These are phyloP conservation scores for Collybiopsis confluens DNA, from an alignment of 768 basidiomycete species.

Conservation along the genomic window DNA sequence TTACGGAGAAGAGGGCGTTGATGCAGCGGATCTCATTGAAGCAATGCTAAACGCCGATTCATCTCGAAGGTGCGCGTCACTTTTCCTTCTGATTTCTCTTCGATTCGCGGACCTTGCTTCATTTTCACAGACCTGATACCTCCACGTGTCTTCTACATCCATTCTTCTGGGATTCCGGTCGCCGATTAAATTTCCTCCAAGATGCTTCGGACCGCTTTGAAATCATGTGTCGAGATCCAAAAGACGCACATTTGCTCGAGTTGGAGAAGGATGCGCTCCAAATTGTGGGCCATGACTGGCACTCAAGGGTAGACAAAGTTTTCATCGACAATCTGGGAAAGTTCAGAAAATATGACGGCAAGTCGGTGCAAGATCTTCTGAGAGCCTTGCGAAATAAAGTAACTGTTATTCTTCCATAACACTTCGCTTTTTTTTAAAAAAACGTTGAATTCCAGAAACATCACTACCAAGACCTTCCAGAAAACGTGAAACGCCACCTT, in stretches of 20 bases:
- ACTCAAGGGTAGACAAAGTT: conserved; percentile 74
- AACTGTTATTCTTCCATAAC: background rate
- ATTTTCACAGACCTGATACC: conserved; percentile 70
- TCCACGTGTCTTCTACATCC: conserved; percentile 86
- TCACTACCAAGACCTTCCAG: conserved; percentile 78
- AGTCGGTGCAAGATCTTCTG: conserved; percentile 85
- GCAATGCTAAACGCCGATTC: conserved; percentile 80
- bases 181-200: conserved; percentile 89
- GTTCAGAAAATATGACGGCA: conserved; percentile 94
- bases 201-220: conserved; percentile 98
- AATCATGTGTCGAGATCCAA: conserved; percentile 93
- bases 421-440: too few species aligned
- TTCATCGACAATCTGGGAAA: conserved; percentile 96
- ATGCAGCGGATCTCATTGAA: conserved; percentile 77
- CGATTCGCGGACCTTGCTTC: conserved; percentile 1
- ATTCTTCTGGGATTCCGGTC: conserved; percentile 91
- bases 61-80: conserved; percentile 60
- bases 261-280: conserved; percentile 67
- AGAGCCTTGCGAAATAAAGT: conserved; percentile 92
- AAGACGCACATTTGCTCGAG: conserved; percentile 65
- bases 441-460: conserved; percentile 17
- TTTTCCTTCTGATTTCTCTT: conserved; percentile 6
- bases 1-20: conserved; percentile 92
- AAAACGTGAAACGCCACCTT: conserved; percentile 82
- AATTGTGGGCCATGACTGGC: conserved; percentile 92